Percentiles rank a stretch among this genome's conserved stretches.
Conservation (phyloP, 345 rosid species). For the Citrus hindsii region DNA sequence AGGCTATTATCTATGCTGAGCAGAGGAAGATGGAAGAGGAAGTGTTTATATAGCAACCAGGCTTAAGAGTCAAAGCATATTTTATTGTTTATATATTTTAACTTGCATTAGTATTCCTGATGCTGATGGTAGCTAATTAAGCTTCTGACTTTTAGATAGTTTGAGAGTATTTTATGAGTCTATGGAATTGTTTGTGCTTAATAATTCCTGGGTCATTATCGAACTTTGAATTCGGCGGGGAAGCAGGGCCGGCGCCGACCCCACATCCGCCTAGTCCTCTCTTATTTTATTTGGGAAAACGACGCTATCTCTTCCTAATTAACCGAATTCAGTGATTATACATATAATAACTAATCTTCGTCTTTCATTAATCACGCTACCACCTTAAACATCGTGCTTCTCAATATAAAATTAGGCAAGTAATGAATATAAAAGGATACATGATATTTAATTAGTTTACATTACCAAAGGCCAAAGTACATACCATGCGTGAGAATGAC, state of each 20-base stretch:
- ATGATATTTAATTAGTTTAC: neutral
- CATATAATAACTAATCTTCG: neutral
- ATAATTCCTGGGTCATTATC: conserved; percentile 9
- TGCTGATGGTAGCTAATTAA: neutral
- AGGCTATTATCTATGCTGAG: too few species aligned
- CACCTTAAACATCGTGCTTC: neutral
- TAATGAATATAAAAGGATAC: neutral
- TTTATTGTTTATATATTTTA: neutral
- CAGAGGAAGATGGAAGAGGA: neutral
- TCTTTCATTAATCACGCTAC: neutral
- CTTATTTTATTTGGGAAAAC: neutral
- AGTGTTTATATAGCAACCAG: neutral
- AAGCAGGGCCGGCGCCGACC: conserved; percentile 71
- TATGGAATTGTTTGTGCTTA: neutral
- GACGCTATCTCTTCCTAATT: neutral
- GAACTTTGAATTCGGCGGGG: conserved; percentile 27
- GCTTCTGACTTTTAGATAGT: conserved; percentile 14
- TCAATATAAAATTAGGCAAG: neutral
- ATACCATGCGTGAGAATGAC: neutral
- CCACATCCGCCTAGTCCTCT: conserved; percentile 16
- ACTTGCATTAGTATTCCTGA: neutral
- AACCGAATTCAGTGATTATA: neutral
- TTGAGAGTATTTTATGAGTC: neutral
- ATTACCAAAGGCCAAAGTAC: neutral
- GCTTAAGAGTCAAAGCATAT: neutral